A percentile compares a stretch with the other conserved stretches of the same genome.
Evolutionary conservation across 768 basidiomycete species (phyloP).

Genomic region (Pleurotus djamor): DNA sequence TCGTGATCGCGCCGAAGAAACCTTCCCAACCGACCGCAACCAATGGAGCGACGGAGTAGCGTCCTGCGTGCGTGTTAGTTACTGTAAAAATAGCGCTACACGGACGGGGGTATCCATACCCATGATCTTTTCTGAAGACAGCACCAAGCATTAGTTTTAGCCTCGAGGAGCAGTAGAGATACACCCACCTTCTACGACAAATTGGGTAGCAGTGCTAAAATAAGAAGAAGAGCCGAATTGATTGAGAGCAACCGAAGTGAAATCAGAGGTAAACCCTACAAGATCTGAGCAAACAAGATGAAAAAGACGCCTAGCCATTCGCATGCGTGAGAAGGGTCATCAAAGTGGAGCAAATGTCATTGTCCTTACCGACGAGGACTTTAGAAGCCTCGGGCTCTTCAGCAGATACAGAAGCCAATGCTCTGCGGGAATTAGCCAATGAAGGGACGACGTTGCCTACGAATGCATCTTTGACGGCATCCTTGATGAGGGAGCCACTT

Average conservation of each 20-base stretch:
- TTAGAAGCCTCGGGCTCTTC: constrained; percentile 65
- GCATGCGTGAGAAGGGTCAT: constrained; percentile 12
- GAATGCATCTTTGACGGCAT: constrained; percentile 52
- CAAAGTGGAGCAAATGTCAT: constrained; percentile 10
- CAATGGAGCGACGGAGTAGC: constrained; percentile 83
- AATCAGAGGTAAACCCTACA: constrained; percentile 47
- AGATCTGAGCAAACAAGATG: constrained; percentile 91
- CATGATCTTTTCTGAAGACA: constrained; percentile 83
- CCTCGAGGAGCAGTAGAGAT: background rate
- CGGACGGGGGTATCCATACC: constrained; percentile 22
- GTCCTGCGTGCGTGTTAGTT: constrained; percentile 26
- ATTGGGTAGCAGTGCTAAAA: constrained; percentile 82
- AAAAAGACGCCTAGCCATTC: constrained; percentile 73
- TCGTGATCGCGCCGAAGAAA: constrained; percentile 81
- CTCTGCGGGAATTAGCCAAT: constrained; percentile 22
- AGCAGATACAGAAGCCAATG: constrained; percentile 38
- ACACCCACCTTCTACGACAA: constrained; percentile 76
- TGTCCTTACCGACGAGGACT: constrained; percentile 66
- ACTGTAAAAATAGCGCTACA: background rate
- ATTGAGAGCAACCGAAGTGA: background rate
- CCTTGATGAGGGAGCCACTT: constrained; percentile 86
- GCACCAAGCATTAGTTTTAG: constrained; percentile 8
- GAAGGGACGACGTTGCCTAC: constrained; percentile 20
- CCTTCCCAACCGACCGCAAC: constrained; percentile 96
- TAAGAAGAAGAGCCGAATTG: background rate